A percentile compares a stretch with the other conserved stretches of the same genome.
These are phyloP conservation scores for Collybia nuda DNA, from an alignment of 768 basidiomycete species.

Conservation along the genomic window DNA sequence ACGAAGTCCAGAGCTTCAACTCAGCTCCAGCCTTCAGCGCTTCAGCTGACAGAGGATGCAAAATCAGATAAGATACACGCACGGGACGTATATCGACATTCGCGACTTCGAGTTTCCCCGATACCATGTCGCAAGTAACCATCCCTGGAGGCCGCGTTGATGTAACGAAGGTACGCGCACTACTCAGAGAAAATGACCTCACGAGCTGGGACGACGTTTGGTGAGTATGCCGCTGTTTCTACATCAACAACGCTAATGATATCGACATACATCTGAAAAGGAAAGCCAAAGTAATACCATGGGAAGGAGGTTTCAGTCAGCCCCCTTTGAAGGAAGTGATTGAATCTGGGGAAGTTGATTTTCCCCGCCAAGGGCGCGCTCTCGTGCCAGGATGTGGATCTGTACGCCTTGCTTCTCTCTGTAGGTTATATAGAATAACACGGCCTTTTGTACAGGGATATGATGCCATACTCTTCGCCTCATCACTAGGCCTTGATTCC, in stretches of 20 bases:
- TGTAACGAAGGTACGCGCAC: slow-evolving; percentile 9
- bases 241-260: background rate
- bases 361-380: slow-evolving; percentile 37
- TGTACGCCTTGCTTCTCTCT: slow-evolving; percentile 20
- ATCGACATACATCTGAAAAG: slow-evolving; percentile 19
- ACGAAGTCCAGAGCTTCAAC: no score
- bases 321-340: slow-evolving; percentile 54
- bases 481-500: slow-evolving; percentile 43
- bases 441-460: slow-evolving; percentile 43
- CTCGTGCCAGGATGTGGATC: slow-evolving; percentile 50
- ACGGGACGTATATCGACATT: no score
- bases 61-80: no score
- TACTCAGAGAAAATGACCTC: slow-evolving; percentile 22
- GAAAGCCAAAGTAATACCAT: slow-evolving; percentile 55
- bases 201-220: slow-evolving; percentile 27
- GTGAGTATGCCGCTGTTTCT: slow-evolving; percentile 9
- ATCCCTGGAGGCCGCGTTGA: background rate
- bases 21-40: no score
- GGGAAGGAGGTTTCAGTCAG: slow-evolving; percentile 57
- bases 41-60: no score
- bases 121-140: background rate
- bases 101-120: no score
- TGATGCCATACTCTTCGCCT: slow-evolving; percentile 56
- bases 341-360: slow-evolving; percentile 37
- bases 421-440: background rate